These are phyloP conservation scores for Myochromella boudieri DNA, from an alignment of 768 basidiomycete species.

Conservation along the genomic window DNA sequence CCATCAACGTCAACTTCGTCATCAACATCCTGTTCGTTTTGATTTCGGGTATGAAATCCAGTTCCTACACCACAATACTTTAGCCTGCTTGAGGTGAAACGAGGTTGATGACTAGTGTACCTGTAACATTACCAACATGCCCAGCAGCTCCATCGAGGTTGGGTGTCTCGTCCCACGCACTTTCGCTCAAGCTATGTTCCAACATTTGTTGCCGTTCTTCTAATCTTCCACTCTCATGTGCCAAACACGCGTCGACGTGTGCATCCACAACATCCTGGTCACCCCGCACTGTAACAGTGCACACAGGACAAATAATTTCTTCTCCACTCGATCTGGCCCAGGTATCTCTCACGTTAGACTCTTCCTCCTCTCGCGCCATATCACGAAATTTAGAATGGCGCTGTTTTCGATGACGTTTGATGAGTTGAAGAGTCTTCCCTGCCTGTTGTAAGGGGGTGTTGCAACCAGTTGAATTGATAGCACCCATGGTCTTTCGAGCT, in stretches of 20 bases:
- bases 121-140: slow-evolving; percentile 50
- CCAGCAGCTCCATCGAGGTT: slow-evolving; percentile 30
- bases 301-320: slow-evolving; percentile 70
- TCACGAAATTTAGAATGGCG: slow-evolving; percentile 69
- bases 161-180: slow-evolving; percentile 28
- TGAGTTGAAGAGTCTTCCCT: slow-evolving; percentile 55
- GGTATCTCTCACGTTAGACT: slow-evolving; percentile 27
- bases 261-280: slow-evolving; percentile 75
- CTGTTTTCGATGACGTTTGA: slow-evolving; percentile 69
- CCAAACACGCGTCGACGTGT: slow-evolving; percentile 80
- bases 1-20: slow-evolving; percentile 83
- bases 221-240: slow-evolving; percentile 46
- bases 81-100: slow-evolving; percentile 16
- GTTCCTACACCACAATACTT: slow-evolving; percentile 41
- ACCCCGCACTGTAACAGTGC: slow-evolving; percentile 53
- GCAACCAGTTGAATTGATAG: slow-evolving; percentile 17
- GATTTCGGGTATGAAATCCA: slow-evolving; percentile 68
- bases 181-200: slow-evolving; percentile 24
- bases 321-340: slow-evolving; percentile 32
- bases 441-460: slow-evolving; percentile 37
- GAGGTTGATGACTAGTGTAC: slow-evolving; percentile 23
- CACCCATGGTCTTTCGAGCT: slow-evolving; percentile 38
- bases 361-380: slow-evolving; percentile 62
- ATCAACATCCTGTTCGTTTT: slow-evolving; percentile 62
- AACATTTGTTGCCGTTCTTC: slow-evolving; percentile 41